phyloP scores from a whole-genome alignment of 352 stramenopile genomes.

The Phytophthora chlamydospora region DNA sequence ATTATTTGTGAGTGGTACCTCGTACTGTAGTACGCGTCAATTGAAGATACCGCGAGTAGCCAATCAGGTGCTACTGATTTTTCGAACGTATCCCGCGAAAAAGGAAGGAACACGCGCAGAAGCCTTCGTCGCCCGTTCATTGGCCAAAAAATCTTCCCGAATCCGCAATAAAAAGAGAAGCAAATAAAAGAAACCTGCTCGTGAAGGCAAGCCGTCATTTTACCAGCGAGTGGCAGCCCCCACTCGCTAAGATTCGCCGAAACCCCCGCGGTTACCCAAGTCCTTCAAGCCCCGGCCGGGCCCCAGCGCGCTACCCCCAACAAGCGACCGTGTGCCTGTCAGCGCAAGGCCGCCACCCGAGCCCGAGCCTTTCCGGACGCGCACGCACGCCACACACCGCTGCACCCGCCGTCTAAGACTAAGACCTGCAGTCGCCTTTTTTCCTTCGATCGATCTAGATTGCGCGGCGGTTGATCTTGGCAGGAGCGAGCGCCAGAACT shows the following conservation, averaged over 20 bases:
- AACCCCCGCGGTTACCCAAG: slow-evolving; percentile 24
- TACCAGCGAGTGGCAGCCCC: slow-evolving; percentile 19
- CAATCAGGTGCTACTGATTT: slow-evolving; percentile 19
- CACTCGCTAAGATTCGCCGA: slow-evolving; percentile 41
- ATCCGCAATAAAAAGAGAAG: slow-evolving; percentile 37
- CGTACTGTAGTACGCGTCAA: slow-evolving; percentile 17
- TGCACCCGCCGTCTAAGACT: slow-evolving; percentile 22
- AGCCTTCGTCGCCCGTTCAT: neutral
- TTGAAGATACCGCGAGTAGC: slow-evolving; percentile 14
- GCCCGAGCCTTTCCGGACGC: slow-evolving; percentile 19
- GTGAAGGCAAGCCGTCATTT: neutral
- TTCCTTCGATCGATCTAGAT: slow-evolving; percentile 28
- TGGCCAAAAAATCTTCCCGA: neutral
- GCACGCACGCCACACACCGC: slow-evolving; percentile 12
- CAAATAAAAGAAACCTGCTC: slow-evolving; percentile 24
- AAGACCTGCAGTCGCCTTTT: slow-evolving; percentile 6
- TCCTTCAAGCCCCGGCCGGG: neutral
- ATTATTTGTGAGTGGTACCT: neutral
- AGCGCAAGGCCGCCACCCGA: neutral
- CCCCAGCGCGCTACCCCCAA: neutral
- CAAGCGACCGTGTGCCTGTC: slow-evolving; percentile 1
- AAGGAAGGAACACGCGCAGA: slow-evolving; percentile 19
- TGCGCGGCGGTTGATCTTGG: slow-evolving; percentile 9
- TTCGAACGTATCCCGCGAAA: slow-evolving; percentile 24
- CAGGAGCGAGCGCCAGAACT: neutral